These are phyloP conservation scores for Ophiostoma perfectum DNA, from an alignment of 2,329 filamentous ascomycete species.

Conservation along the genomic window DNA sequence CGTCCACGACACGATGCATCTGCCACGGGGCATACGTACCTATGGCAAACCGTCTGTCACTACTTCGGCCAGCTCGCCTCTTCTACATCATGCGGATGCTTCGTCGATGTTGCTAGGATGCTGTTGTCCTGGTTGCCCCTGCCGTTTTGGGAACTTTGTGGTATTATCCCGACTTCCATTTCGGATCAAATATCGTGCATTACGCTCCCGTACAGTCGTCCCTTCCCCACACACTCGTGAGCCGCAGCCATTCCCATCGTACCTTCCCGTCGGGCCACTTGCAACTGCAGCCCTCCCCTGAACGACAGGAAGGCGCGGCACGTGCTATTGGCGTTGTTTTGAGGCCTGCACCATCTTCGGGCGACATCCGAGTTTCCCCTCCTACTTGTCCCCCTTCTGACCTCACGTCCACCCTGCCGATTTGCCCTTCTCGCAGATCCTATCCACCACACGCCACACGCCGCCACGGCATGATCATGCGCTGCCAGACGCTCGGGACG, in stretches of 20 bases:
- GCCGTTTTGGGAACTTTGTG: not conserved
- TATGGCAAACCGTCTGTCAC: too few species aligned
- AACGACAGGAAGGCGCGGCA: not conserved
- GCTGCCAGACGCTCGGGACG: not conserved
- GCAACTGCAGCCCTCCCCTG: too few species aligned
- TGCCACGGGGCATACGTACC: too few species aligned
- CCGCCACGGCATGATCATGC: not conserved
- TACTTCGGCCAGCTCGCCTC: too few species aligned
- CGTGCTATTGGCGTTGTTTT: not conserved
- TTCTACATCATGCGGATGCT: not conserved
- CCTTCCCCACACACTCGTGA: not conserved
- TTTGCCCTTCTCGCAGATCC: not conserved
- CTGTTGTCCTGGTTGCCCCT: not conserved
- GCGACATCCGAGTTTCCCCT: not conserved
- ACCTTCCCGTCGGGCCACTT: not conserved
- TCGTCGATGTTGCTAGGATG: not conserved
- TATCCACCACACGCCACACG: not conserved
- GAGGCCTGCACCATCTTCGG: not conserved
- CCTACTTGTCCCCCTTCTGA: not conserved
- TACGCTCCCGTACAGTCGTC: not conserved
- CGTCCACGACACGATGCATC: too few species aligned
- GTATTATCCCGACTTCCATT: not conserved
- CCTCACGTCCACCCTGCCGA: not conserved
- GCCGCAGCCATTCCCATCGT: not conserved
- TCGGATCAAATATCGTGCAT: not conserved